Evolutionary conservation across 306 rosid species (phyloP).

Genomic region (Malus sylvestris): DNA sequence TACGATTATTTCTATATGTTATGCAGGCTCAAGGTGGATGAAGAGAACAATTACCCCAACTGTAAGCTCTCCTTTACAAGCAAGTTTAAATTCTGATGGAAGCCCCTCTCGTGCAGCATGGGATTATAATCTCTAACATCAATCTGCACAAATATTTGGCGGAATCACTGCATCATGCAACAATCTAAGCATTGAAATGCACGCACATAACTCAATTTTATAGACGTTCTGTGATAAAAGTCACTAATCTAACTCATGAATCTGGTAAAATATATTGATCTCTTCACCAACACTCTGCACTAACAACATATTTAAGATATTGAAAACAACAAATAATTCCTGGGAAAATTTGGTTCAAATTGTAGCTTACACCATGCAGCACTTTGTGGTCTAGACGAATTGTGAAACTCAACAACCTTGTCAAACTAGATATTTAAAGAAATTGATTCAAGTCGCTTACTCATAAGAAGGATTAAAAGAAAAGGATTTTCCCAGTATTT

Average conservation of each 20-base stretch:
- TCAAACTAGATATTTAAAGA: neutral
- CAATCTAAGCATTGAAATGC: neutral
- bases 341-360: neutral
- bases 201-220: neutral
- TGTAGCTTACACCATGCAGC: neutral
- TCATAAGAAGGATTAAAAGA: neutral
- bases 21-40: neutral
- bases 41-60: conserved; percentile 40
- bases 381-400: neutral
- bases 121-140: conserved; percentile 58
- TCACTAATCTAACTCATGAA: neutral
- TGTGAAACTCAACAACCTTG: neutral
- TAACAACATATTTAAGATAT: neutral
- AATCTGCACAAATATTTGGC: conserved; percentile 36
- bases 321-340: neutral
- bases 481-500: neutral
- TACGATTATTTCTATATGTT: neutral
- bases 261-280: neutral
- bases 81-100: conserved; percentile 60
- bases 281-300: neutral
- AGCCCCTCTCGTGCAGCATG: conserved; percentile 66
- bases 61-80: conserved; percentile 62
- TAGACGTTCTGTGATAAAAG: neutral
- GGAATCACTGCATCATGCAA: neutral
- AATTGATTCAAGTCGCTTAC: neutral